Evolutionary conservation across 345 rosid genomes (phyloP).

Genomic region (Pugionium dolabratum): DNA sequence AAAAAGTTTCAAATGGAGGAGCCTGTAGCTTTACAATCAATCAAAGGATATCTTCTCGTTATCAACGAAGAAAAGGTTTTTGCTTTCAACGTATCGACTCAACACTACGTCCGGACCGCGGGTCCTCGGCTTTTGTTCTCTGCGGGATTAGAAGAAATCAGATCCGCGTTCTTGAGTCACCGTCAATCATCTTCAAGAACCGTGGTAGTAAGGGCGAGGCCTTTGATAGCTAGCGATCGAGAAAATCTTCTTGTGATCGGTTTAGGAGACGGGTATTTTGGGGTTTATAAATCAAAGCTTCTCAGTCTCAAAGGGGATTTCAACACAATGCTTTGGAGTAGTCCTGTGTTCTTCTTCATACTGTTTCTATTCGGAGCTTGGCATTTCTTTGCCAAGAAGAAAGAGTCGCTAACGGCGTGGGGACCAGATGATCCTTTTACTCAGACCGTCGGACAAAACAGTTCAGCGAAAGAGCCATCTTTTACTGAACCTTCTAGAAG

Average conservation of each 20-base stretch:
- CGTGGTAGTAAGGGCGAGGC: slow-evolving; percentile 36
- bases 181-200: slow-evolving; percentile 35
- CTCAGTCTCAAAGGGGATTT: slow-evolving; percentile 61
- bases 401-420: slow-evolving; percentile 86
- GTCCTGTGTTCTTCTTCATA: slow-evolving; percentile 81
- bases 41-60: slow-evolving; percentile 76
- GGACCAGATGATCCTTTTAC: slow-evolving; percentile 87
- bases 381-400: slow-evolving; percentile 96
- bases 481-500: slow-evolving; percentile 65
- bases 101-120: slow-evolving; percentile 66
- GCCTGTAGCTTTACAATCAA: slow-evolving; percentile 70
- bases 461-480: slow-evolving; percentile 53
- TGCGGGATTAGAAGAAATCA: slow-evolving; percentile 74
- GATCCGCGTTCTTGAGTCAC: slow-evolving; percentile 63
- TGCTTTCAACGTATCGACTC: slow-evolving; percentile 79
- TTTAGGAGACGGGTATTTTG: slow-evolving; percentile 74
- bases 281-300: slow-evolving; percentile 78
- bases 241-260: slow-evolving; percentile 80
- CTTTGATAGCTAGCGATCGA: slow-evolving; percentile 76
- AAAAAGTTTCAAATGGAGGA: slow-evolving; percentile 67
- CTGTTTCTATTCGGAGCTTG: slow-evolving; percentile 86
- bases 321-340: slow-evolving; percentile 77
- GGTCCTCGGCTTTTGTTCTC: slow-evolving; percentile 75
- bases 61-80: slow-evolving; percentile 64
- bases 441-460: slow-evolving; percentile 52